phyloP scores from a whole-genome alignment of 352 stramenopile genomes.

The Phytophthora podocarpi region DNA sequence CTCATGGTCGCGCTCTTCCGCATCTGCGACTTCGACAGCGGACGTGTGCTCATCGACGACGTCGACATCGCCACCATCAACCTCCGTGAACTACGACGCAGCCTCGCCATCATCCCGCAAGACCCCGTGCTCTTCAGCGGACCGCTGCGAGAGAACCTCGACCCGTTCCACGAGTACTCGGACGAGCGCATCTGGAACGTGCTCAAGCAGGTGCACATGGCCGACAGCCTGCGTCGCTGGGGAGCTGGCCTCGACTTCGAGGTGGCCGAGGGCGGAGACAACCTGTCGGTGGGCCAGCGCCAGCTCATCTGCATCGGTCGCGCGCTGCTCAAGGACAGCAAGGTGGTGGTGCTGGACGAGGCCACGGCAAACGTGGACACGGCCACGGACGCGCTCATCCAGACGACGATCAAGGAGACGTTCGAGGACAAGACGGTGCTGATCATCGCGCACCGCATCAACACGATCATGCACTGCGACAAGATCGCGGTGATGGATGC shows the following conservation, averaged over 20 bases:
- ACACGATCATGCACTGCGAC: constrained; percentile 94
- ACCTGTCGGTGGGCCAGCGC: constrained; percentile 94
- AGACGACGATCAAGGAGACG: constrained; percentile 83
- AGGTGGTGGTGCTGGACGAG: constrained; percentile 96
- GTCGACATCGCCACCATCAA: constrained; percentile 62
- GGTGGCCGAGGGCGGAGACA: constrained; percentile 92
- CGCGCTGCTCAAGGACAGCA: constrained; percentile 89
- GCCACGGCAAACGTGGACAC: constrained; percentile 89
- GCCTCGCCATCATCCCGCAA: constrained; percentile 59
- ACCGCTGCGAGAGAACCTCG: constrained; percentile 90
- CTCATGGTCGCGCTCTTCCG: constrained; percentile 49
- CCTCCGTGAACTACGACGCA: constrained; percentile 38
- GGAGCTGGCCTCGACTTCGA: constrained; percentile 77
- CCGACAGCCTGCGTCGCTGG: constrained; percentile 53
- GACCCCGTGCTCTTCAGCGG: constrained; percentile 94
- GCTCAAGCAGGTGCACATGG: constrained; percentile 70
- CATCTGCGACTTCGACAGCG: too few species aligned
- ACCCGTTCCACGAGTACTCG: constrained; percentile 86
- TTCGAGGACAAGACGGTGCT: constrained; percentile 92
- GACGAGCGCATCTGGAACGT: constrained; percentile 75
- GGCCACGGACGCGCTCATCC: constrained; percentile 56
- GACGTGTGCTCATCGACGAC: constrained; percentile 92
- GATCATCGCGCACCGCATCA: constrained; percentile 94
- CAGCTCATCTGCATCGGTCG: constrained; percentile 96
- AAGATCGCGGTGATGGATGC: constrained; percentile 90